Evolutionary conservation across 768 basidiomycete genomes (phyloP).

Genomic region (Mycena galericulata): DNA sequence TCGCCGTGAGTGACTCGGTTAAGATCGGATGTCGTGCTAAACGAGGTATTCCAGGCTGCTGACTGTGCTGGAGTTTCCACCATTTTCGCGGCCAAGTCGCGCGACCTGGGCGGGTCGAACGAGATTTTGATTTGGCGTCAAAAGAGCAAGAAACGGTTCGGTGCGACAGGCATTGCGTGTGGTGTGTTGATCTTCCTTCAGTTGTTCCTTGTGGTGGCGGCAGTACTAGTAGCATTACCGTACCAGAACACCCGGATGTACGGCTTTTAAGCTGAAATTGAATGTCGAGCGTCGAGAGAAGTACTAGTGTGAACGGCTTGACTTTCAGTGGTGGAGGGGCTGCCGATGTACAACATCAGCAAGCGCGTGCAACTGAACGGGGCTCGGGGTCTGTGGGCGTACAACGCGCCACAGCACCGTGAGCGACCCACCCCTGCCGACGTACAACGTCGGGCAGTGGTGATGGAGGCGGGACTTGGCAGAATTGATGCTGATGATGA

Average conservation of each 20-base stretch:
- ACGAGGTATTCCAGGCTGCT: conserved; percentile 15
- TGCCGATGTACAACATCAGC: conserved; percentile 28
- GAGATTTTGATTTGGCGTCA: conserved; percentile 25
- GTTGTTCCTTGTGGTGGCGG: conserved; percentile 17
- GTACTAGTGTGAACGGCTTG: not conserved
- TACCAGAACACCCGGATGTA: conserved; percentile 13
- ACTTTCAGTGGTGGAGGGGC: conserved; percentile 4
- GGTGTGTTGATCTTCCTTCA: conserved; percentile 16
- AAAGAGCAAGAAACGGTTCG: conserved; percentile 17
- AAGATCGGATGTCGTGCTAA: conserved; percentile 18
- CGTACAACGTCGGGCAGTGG: conserved; percentile 25
- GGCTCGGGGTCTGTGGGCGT: conserved; percentile 13
- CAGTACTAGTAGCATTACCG: not conserved
- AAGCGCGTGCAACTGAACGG: not conserved
- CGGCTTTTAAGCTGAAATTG: not conserved
- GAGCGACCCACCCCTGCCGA: conserved; percentile 12
- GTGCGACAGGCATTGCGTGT: conserved; percentile 6
- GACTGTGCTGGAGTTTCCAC: conserved; percentile 23
- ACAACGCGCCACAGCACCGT: conserved; percentile 13
- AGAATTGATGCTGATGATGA: not conserved
- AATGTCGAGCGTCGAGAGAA: conserved; percentile 4
- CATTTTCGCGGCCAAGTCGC: conserved; percentile 27
- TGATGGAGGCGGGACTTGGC: not conserved
- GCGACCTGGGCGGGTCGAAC: conserved; percentile 17
- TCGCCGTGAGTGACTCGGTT: conserved; percentile 21